Base-by-base conservation (phyloP, 495 filamentous ascomycete genomes). In the Daldinia vernicosa region DNA sequence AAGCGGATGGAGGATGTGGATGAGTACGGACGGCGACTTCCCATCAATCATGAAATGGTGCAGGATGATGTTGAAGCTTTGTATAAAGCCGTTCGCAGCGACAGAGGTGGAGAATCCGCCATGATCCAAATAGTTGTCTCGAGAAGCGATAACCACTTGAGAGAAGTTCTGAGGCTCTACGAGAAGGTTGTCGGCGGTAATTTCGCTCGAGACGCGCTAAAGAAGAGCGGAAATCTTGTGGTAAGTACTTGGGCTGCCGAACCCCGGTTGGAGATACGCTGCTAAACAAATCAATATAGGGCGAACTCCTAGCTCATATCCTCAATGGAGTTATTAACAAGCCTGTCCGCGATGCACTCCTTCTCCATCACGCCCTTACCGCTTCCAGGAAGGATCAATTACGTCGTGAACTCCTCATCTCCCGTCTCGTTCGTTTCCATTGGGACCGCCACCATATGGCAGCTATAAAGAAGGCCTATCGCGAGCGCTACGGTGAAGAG, bases 251-350 rank as follows among this genome's bases (percentile, higher is more conserved):
- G 14, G 45, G 19, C 57, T 47, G 17, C 14, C 11, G 35, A 66
- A 53, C 66, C 60, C 40, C 4, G 22, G 24, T 47, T 27, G 30
- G 28, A 62, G 40, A 64, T 26, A 40, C 27, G 37, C 64, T 53
- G 54, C 63, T 73, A 67, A 56, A 56, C 32, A 14, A 22, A 69
- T 35, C 37, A 57, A 33, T 63, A 51, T 72, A 98, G 95, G 95
- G 95, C 52, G 95, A 99, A 81, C 89, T 95, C 19, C 88, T 99
- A 24, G 93, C 95, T 12, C 95, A 99, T 80, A 92, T 98, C 67
- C 91, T 99, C 76, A 97, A 97, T 80, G 95, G 96, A 74, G 90
- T 95, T 43, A 94, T 98, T 80, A 98, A 99, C 81, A 91, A 92
- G 52, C 94, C 95, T 35, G 91, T 97, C 69, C 94, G 95, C 58